These are phyloP conservation scores for Aspergillus tanneri DNA, from an alignment of 2,329 filamentous ascomycete genomes.

Conservation along the genomic window DNA sequence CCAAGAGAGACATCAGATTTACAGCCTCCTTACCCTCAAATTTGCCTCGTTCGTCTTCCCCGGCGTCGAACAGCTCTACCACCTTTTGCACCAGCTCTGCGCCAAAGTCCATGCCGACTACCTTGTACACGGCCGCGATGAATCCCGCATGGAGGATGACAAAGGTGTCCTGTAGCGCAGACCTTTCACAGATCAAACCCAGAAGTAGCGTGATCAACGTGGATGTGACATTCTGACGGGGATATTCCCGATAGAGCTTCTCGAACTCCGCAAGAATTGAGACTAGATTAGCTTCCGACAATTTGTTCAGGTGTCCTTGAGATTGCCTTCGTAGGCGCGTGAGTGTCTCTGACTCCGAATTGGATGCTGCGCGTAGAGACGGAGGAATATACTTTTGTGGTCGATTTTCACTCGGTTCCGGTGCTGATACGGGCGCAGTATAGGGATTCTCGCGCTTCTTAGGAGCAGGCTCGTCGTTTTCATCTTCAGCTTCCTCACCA, in stretches of 20 bases:
- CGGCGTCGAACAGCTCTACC: conserved; percentile 70
- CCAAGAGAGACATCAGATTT: conserved; percentile 79
- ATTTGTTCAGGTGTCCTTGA: conserved; percentile 85
- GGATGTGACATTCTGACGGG: conserved; percentile 84
- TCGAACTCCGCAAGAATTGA: conserved; percentile 81
- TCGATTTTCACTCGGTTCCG: conserved; percentile 42
- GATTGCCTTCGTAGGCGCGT: conserved; percentile 72
- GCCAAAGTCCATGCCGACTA: conserved; percentile 84
- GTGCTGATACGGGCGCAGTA: conserved; percentile 65
- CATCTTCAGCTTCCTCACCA: conserved; percentile 29
- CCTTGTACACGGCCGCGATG: conserved; percentile 80
- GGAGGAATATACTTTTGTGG: conserved; percentile 81
- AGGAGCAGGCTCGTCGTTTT: conserved; percentile 41
- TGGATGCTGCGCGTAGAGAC: conserved; percentile 66
- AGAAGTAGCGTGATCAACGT: conserved; percentile 75
- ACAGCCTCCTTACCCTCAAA: conserved; percentile 60
- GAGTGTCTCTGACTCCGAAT: conserved; percentile 65
- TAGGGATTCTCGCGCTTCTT: conserved; percentile 80
- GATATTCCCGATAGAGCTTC: conserved; percentile 76
- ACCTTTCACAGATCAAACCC: conserved; percentile 74
- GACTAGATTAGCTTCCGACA: conserved; percentile 86
- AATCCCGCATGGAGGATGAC: conserved; percentile 89
- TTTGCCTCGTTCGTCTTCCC: conserved; percentile 53
- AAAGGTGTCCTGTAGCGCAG: conserved; percentile 80
- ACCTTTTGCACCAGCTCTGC: conserved; percentile 79